Base-by-base conservation (phyloP, 495 filamentous ascomycete genomes). In the Neurospora sp. region DNA sequence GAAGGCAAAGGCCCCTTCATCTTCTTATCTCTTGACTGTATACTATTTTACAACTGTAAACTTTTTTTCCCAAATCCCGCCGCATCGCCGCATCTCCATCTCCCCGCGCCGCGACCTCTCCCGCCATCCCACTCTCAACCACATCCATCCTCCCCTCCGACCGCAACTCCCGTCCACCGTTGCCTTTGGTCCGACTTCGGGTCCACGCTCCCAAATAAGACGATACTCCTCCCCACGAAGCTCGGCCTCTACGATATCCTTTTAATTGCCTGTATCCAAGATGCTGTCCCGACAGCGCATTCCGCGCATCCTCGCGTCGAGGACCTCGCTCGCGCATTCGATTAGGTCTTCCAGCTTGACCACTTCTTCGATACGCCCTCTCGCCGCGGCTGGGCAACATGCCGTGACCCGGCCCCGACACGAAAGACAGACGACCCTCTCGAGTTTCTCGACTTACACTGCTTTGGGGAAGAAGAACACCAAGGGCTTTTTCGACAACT, bases 391-490 rank as follows among this genome's bases (percentile, higher is more conserved):
- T 20, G 40, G 74, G 3, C 74, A 59, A 71, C 70, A 74, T 44
- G 45, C 53, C 44, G 70, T 76, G 39, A 69, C 70, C 17, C 74
- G 69, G 31, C 59, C 75, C 37, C 75, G 65, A 73, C 73, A 78
- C 42, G 69, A 45, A 39, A 76, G 61, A 42, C 35, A 71, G 35
- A 42, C 72, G 35, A 70, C 72, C n/a, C 45, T 73, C 35, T 82
- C 75, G 22, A 77, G 41, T 22, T 86, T 85, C 76, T 84, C 84
- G 12, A 84, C 80, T 48, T 80, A 80, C 59, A 22, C 78, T 4
- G 71, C 75, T 9, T 74, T 78, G 65, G 76, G 72, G 48, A 85
- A 85, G 74, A 78, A 84, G 45, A 84, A 84, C 71, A 82, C 83
- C 17, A 75, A 79, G n/a, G 81, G 79, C 22, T 82, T 83, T 44